Percentiles rank a stretch among this genome's conserved stretches.
These are phyloP conservation scores for Helichrysum umbraculigerum DNA, from an alignment of 129 eudicot genomes.

Conservation along the genomic window DNA sequence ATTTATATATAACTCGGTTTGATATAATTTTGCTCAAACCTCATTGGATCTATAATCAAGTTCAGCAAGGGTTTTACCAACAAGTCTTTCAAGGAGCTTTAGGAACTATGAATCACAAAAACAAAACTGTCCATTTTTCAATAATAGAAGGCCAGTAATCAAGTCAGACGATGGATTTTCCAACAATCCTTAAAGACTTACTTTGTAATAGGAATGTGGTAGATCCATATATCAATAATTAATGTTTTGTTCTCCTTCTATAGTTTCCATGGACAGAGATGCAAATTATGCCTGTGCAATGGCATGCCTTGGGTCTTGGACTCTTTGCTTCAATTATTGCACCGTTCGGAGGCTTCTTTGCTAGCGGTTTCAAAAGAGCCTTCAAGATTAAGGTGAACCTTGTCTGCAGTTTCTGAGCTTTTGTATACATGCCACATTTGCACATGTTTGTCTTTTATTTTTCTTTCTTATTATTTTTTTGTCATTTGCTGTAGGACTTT, in stretches of 20 bases:
- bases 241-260: conserved; percentile 5
- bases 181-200: background rate
- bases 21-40: conserved; percentile 11
- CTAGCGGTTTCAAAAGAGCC: conserved; percentile 96
- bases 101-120: no score
- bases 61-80: no score
- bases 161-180: no score
- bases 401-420: conserved; percentile 10
- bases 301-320: conserved; percentile 92
- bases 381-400: conserved; percentile 76
- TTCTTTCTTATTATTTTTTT: background rate
- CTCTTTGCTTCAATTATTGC: conserved; percentile 96
- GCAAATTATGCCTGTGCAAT: conserved; percentile 80
- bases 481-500: conserved; percentile 63
- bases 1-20: background rate
- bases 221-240: background rate
- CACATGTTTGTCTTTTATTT: background rate
- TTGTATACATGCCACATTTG: conserved; percentile 6
- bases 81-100: no score
- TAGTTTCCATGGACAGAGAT: conserved; percentile 96
- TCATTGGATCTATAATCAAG: background rate
- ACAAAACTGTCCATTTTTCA: no score
- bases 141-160: no score
- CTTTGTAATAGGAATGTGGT: conserved; percentile 17
- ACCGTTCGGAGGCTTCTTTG: conserved; percentile 98